Evolutionary conservation across 805 yeast species (phyloP).

Genomic region (Wickerhamomyces rabaulensis): DNA sequence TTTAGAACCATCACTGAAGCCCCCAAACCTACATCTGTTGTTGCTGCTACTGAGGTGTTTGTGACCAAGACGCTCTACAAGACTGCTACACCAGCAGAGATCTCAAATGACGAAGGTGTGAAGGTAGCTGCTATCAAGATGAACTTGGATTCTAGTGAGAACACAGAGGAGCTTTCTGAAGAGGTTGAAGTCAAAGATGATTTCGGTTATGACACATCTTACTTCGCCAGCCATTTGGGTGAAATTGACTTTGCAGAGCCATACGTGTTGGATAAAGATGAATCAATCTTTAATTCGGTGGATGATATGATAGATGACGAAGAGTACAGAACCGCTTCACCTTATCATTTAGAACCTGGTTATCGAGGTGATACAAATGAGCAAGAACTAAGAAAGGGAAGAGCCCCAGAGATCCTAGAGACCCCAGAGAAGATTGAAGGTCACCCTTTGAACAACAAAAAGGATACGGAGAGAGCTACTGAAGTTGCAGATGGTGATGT

Average conservation of each 20-base stretch:
- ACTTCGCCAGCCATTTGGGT: conserved; percentile 5
- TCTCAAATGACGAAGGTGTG: not conserved
- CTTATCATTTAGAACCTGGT: conserved; percentile 6
- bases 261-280: not conserved
- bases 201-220: conserved; percentile 9
- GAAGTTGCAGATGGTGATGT: not conserved
- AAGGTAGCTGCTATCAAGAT: not conserved
- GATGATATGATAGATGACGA: not conserved
- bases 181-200: not conserved
- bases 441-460: not conserved
- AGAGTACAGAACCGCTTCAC: not conserved
- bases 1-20: conserved; percentile 9
- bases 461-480: not conserved
- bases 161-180: not conserved
- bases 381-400: not conserved
- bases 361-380: not conserved
- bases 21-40: not conserved
- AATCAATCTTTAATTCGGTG: not conserved
- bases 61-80: conserved; percentile 1
- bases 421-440: not conserved
- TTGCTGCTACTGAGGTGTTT: not conserved
- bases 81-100: not conserved
- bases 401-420: not conserved
- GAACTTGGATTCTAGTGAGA: not conserved
- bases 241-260: not conserved